phyloP scores from a whole-genome alignment of 345 rosid genomes.

The Trapa bicornis region DNA sequence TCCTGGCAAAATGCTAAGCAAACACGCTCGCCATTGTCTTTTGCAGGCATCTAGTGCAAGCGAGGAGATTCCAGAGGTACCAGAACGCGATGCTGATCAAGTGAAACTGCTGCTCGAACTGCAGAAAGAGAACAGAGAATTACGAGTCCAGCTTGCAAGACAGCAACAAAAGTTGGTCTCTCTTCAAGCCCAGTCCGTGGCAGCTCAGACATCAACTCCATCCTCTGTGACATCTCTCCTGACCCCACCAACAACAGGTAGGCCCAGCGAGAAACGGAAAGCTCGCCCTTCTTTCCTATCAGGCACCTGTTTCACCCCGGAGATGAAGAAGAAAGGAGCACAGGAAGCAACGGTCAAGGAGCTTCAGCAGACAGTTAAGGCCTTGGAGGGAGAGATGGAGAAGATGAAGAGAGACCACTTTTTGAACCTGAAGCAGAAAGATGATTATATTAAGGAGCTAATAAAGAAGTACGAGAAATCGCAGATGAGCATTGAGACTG shows the following conservation, averaged over 20 bases:
- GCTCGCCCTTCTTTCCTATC: slow-evolving; percentile 56
- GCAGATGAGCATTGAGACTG: slow-evolving; percentile 15
- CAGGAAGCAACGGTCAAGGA: slow-evolving; percentile 25
- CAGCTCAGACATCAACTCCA: slow-evolving; percentile 58
- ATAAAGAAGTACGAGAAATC: slow-evolving; percentile 36
- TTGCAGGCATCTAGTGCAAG: slow-evolving; percentile 39
- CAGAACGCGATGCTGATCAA: slow-evolving; percentile 43
- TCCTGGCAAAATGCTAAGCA: too few species aligned
- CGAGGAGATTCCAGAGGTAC: slow-evolving; percentile 35
- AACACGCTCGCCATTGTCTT: background rate
- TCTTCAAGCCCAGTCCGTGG: slow-evolving; percentile 60
- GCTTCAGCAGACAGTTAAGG: slow-evolving; percentile 49
- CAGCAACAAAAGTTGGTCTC: slow-evolving; percentile 64
- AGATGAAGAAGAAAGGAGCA: slow-evolving; percentile 37
- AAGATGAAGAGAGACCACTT: slow-evolving; percentile 69
- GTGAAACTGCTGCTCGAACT: slow-evolving; percentile 66
- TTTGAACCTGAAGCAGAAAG: slow-evolving; percentile 63
- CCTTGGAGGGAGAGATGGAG: slow-evolving; percentile 61
- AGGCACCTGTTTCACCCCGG: slow-evolving; percentile 71
- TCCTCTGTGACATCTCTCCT: slow-evolving; percentile 53
- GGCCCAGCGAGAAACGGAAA: slow-evolving; percentile 41
- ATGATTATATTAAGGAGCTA: slow-evolving; percentile 43
- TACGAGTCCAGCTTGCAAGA: slow-evolving; percentile 57
- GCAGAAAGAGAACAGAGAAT: slow-evolving; percentile 76
- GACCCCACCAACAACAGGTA: slow-evolving; percentile 68